Evolutionary conservation across 163 green algal species (phyloP).

Genomic region (Smithsoniella earleae): DNA sequence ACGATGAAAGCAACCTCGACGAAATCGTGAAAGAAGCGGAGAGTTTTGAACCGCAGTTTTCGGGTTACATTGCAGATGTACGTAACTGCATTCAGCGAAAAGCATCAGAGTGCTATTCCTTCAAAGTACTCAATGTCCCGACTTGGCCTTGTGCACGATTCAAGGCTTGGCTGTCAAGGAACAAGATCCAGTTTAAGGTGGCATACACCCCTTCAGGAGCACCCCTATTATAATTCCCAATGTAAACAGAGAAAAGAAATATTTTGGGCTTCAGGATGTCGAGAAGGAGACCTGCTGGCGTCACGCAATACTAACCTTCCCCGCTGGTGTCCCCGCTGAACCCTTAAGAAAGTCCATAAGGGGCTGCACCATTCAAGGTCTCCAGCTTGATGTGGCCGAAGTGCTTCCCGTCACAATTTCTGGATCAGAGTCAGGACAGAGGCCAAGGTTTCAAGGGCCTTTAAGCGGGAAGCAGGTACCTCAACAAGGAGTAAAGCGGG

Average conservation of each 20-base stretch:
- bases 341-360: no score
- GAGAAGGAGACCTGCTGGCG: not conserved
- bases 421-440: no score
- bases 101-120: not conserved
- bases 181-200: constrained; percentile 8
- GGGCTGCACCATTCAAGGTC: no score
- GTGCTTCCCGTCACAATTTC: no score
- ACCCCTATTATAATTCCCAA: no score
- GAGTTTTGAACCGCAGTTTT: not conserved
- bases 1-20: not conserved
- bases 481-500: no score
- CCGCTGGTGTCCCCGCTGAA: no score
- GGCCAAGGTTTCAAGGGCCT: no score
- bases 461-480: no score
- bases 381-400: no score
- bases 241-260: no score
- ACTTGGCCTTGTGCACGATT: not conserved
- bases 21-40: not conserved
- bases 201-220: no score
- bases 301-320: constrained; percentile 12
- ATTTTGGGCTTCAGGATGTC: constrained; percentile 23
- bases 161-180: constrained; percentile 3
- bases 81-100: not conserved
- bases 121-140: constrained; percentile 20
- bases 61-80: not conserved